Evolutionary conservation across 2,329 filamentous ascomycete genomes (phyloP).

Genomic region (Aureobasidium melanogenum): DNA sequence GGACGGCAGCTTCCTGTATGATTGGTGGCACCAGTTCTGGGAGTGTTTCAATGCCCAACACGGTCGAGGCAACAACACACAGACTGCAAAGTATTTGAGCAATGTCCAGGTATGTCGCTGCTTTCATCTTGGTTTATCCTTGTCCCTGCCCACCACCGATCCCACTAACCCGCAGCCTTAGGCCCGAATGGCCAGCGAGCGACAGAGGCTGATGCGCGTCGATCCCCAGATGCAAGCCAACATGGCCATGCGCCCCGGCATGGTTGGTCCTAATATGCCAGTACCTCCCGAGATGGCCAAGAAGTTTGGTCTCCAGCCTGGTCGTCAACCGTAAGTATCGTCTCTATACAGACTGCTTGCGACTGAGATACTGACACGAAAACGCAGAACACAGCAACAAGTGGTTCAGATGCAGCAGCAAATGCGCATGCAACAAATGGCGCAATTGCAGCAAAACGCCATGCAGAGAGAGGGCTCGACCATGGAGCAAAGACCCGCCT

Average conservation of each 20-base stretch:
- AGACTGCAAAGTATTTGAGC: slow-evolving; percentile 7
- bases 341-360: not conserved
- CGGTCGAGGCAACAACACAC: slow-evolving; percentile 25
- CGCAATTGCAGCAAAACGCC: slow-evolving; percentile 57
- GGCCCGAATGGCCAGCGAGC: slow-evolving; percentile 44
- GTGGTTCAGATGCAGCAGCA: slow-evolving; percentile 60
- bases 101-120: slow-evolving; percentile 9
- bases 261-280: slow-evolving; percentile 52
- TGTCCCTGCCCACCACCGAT: slow-evolving; percentile 22
- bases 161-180: slow-evolving; percentile 39
- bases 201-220: slow-evolving; percentile 15
- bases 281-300: slow-evolving; percentile 60
- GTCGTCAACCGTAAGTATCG: slow-evolving; percentile 57
- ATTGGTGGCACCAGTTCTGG: slow-evolving; percentile 98
- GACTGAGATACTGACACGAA: not conserved
- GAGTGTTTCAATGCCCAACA: slow-evolving; percentile 85
- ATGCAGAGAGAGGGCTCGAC: slow-evolving; percentile 84
- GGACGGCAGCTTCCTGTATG: slow-evolving; percentile 80
- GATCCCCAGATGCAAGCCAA: slow-evolving; percentile 19
- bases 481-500: slow-evolving; percentile 71
- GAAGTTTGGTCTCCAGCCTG: slow-evolving; percentile 65
- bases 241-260: slow-evolving; percentile 30
- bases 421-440: slow-evolving; percentile 45
- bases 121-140: not conserved
- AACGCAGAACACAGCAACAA: slow-evolving; percentile 21